These are phyloP conservation scores for Sugiyamaella japonica DNA, from an alignment of 1,139 yeast genomes.

Conservation along the genomic window DNA sequence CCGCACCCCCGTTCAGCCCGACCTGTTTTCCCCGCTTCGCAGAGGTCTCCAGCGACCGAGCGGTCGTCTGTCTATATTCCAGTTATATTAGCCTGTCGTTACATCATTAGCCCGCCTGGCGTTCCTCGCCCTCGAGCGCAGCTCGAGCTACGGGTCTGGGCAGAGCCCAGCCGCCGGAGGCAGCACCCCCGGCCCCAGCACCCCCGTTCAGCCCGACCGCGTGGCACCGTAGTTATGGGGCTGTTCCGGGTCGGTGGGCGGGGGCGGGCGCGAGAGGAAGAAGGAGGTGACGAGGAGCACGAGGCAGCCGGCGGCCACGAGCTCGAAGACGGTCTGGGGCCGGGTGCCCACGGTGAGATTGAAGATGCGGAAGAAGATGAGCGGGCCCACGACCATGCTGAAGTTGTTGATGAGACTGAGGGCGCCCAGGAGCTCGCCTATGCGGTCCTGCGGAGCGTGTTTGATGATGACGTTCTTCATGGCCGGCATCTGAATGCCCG, in stretches of 20 bases:
- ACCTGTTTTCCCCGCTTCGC: too few species aligned
- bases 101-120: too few species aligned
- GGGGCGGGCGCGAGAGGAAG: slow-evolving; percentile 12
- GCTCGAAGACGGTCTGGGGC: slow-evolving; percentile 36
- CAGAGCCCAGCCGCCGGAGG: neutral
- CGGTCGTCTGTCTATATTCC: too few species aligned
- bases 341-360: slow-evolving; percentile 33
- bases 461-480: slow-evolving; percentile 53
- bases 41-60: too few species aligned
- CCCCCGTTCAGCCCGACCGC: neutral
- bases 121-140: too few species aligned
- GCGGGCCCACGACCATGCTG: slow-evolving; percentile 35
- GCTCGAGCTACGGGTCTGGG: too few species aligned
- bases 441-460: slow-evolving; percentile 42
- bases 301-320: slow-evolving; percentile 28
- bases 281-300: slow-evolving; percentile 24
- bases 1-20: too few species aligned
- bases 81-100: too few species aligned
- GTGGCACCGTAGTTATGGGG: slow-evolving; percentile 4
- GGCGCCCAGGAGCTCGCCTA: slow-evolving; percentile 41
- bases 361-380: slow-evolving; percentile 35
- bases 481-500: slow-evolving; percentile 51
- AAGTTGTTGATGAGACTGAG: slow-evolving; percentile 34
- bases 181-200: too few species aligned
- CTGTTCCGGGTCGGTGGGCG: slow-evolving; percentile 1